Evolutionary conservation across 2,329 filamentous ascomycete genomes (phyloP), one percentile per base, ranked within the genome.

Genomic region (Stemphylium vesicarium): DNA sequence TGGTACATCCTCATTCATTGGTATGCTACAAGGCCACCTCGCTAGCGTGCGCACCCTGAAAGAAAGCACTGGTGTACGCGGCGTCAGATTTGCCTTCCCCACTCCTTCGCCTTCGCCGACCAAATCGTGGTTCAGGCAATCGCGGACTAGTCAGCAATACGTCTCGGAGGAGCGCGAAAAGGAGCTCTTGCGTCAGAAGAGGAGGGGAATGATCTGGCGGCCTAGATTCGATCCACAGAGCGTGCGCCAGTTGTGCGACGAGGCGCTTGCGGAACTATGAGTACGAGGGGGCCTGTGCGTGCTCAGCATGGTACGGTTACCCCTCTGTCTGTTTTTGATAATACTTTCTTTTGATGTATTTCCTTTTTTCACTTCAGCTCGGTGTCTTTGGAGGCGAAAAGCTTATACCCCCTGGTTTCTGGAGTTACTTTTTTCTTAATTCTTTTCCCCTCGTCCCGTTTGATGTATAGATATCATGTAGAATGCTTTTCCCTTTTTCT

Each of bases 151-250:
- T 26, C 50, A 57, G 12, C 48, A 60, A 3, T 42, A 10, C 2
- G 26, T 7, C 9, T 36, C 49, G 15, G 54, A 61, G 2, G 55
- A 63, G 11, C 32, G 26, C 5, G 26, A 42, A 6, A 52, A 48
- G 50, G 61, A 71, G 8, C 47, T 39, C 12, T 31, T 62, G 16
- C 56, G 64, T 11, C 44, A 55, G 50, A 47, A 36, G 8, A 60
- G 69, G 44, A 66, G 52, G 53, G 53, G 33, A 2, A 41, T 64
- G 31, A 47, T 8, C 22, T 71, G 66, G 33, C 69, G 71, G 7
- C 63, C 65, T 32, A 58, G 71, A 12, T 75, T 74, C 48, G 68
- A 75, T 39, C 68, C 72, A 4, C 45, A 52, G 44, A 63, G 61
- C 20, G 60, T 70, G 36, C 61, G 51, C 43, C 53, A 57, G 43